Percentiles rank a stretch among this genome's conserved stretches.
These are phyloP conservation scores for Wickerhamomyces sp. DNA, from an alignment of 1,139 yeast species.

Conservation along the genomic window DNA sequence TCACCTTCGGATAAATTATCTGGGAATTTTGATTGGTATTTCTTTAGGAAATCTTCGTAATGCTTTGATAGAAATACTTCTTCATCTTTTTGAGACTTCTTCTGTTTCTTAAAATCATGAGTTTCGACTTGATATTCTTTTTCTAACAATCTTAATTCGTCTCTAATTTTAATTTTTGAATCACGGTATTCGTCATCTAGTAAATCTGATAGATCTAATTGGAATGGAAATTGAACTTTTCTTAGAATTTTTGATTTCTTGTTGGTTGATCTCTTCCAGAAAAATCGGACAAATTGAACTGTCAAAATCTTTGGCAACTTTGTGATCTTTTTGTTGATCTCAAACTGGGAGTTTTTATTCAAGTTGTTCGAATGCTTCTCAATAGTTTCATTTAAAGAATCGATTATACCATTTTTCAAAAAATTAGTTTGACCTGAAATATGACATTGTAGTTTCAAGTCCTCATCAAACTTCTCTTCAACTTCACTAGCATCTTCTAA, in stretches of 20 bases:
- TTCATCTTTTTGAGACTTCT: constrained; percentile 31
- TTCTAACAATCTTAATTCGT: constrained; percentile 70
- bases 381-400: constrained; percentile 69
- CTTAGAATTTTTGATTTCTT: constrained; percentile 91
- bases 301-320: constrained; percentile 85
- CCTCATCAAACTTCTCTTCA: constrained; percentile 51
- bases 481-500: constrained; percentile 55
- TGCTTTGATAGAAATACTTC: constrained; percentile 31
- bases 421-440: constrained; percentile 83
- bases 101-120: constrained; percentile 72
- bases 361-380: constrained; percentile 74
- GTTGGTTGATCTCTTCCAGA: constrained; percentile 90
- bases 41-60: constrained; percentile 33
- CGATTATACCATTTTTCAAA: constrained; percentile 77
- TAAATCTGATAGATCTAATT: constrained; percentile 81
- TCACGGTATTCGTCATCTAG: constrained; percentile 70
- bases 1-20: constrained; percentile 47
- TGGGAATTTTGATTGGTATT: constrained; percentile 33
- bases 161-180: constrained; percentile 69
- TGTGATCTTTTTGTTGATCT: constrained; percentile 62
- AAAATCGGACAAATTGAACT: constrained; percentile 90
- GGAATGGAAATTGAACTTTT: constrained; percentile 92
- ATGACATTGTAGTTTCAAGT: constrained; percentile 80
- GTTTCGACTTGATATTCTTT: constrained; percentile 70
- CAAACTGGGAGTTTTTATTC: constrained; percentile 66